Evolutionary conservation across 2,329 filamentous ascomycete species (phyloP).

Genomic region (Penicillium fuscoglaucum): DNA sequence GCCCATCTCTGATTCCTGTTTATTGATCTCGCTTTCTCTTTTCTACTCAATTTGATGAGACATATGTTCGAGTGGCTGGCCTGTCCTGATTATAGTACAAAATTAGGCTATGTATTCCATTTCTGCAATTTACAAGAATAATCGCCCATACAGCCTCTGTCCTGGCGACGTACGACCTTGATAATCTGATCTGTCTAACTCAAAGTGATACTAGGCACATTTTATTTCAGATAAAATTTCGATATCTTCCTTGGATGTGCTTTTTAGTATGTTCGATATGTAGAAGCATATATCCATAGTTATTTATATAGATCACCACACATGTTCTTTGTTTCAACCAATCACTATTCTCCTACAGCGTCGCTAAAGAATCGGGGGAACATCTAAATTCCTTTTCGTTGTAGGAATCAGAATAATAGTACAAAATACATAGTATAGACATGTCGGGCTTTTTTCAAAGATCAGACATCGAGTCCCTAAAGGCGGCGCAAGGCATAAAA

Average conservation of each 20-base stretch:
- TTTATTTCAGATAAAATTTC: background rate
- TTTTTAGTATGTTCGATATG: background rate
- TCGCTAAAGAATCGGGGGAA: no score
- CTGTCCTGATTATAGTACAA: background rate
- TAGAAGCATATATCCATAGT: no score
- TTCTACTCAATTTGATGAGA: background rate
- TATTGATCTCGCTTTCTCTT: background rate
- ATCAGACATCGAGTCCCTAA: no score
- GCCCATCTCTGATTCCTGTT: background rate
- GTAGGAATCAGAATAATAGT: background rate
- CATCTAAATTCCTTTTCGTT: no score
- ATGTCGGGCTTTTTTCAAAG: no score
- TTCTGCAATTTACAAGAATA: background rate
- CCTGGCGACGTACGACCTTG: background rate
- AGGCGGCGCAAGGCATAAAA: background rate
- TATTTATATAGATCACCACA: background rate
- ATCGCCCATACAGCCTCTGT: background rate
- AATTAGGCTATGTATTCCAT: background rate
- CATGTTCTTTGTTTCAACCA: no score
- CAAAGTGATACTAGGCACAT: background rate
- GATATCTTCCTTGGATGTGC: background rate
- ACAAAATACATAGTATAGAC: no score
- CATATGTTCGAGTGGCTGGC: constrained; percentile 4
- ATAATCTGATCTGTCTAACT: background rate
- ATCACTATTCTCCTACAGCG: no score